A percentile compares a stretch with the other conserved stretches of the same genome.
phyloP scores from a whole-genome alignment of 139 green algal genomes.

The Volvox reticuliferus region DNA sequence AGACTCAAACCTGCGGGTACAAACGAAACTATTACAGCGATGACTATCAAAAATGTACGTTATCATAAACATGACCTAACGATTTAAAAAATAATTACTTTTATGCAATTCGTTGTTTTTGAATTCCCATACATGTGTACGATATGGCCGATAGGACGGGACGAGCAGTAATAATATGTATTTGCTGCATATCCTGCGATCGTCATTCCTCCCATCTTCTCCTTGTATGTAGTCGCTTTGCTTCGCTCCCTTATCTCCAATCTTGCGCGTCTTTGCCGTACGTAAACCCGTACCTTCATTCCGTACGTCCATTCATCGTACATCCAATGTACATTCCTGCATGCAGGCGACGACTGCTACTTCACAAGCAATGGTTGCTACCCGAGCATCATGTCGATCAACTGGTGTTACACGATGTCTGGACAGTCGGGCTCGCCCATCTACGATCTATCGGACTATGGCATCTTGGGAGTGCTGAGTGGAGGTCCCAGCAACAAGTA shows the following conservation, averaged over 20 bases:
- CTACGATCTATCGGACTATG: conserved; percentile 45
- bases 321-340: not conserved
- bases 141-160: too few species aligned
- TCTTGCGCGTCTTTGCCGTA: too few species aligned
- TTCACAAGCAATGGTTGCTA: conserved; percentile 28
- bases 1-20: conserved; percentile 30
- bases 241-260: too few species aligned
- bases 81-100: too few species aligned
- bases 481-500: conserved; percentile 28
- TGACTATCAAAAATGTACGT: not conserved
- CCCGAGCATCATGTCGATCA: conserved; percentile 27
- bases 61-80: too few species aligned
- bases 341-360: conserved; percentile 46
- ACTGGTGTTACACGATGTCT: conserved; percentile 57
- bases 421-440: conserved; percentile 55
- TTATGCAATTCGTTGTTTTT: too few species aligned
- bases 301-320: not conserved
- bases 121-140: too few species aligned
- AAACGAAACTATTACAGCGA: not conserved
- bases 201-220: too few species aligned
- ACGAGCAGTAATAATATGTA: too few species aligned
- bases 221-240: too few species aligned
- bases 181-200: too few species aligned
- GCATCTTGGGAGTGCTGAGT: conserved; percentile 48
- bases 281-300: too few species aligned